These are phyloP conservation scores for Pythium guiyangense DNA, from an alignment of 352 stramenopile species.

Conservation along the genomic window DNA sequence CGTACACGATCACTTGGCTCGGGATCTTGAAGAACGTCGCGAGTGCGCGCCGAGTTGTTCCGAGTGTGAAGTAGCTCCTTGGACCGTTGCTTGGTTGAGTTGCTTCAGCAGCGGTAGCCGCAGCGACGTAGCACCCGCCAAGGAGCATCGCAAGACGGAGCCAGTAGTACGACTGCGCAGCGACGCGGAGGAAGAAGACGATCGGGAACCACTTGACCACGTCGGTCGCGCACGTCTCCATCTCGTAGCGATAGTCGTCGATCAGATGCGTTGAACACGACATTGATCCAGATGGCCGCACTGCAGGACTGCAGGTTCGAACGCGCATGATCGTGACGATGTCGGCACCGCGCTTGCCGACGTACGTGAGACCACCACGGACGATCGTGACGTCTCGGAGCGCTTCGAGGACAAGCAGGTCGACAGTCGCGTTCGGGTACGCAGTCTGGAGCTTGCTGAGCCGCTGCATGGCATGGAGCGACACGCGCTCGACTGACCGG, in stretches of 20 bases:
- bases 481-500: neutral
- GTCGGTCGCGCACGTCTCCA: conserved; percentile 9
- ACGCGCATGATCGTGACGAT: conserved; percentile 9
- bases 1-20: conserved; percentile 18
- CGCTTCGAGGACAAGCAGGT: conserved; percentile 9
- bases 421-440: conserved; percentile 6
- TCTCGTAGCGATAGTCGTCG: conserved; percentile 14
- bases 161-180: conserved; percentile 10
- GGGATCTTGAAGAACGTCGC: conserved; percentile 14
- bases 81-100: neutral
- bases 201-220: conserved; percentile 5
- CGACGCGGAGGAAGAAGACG: neutral
- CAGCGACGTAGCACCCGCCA: conserved; percentile 4
- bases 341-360: conserved; percentile 3
- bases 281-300: no score
- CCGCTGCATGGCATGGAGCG: neutral
- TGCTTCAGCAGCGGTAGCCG: neutral
- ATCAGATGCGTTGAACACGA: neutral
- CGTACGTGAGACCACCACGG: conserved; percentile 2
- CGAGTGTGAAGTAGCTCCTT: neutral
- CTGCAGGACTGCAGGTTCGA: neutral
- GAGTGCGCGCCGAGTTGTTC: neutral
- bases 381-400: conserved; percentile 6
- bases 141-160: conserved; percentile 4
- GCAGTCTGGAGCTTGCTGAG: neutral